phyloP scores from a whole-genome alignment of 2,329 filamentous ascomycete genomes.

The Periconia macrospinosa region DNA sequence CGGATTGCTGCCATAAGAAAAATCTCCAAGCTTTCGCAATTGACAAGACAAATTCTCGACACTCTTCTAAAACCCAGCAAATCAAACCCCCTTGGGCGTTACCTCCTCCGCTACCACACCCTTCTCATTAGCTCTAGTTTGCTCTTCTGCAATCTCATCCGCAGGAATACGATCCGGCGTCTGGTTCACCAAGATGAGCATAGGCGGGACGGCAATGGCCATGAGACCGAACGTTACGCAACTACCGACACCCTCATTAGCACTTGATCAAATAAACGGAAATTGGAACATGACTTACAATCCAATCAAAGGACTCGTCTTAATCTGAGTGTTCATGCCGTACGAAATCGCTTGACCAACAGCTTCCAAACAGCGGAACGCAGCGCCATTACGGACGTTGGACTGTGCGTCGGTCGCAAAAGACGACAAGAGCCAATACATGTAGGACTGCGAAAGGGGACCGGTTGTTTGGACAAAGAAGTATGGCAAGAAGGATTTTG shows the following conservation, averaged over 20 bases:
- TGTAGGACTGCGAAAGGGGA: conserved; percentile 32
- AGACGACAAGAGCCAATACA: conserved; percentile 36
- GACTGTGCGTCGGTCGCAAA: conserved; percentile 32
- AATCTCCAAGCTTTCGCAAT: neutral
- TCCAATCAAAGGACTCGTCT: conserved; percentile 28
- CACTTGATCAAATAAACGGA: neutral
- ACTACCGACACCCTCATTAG: neutral
- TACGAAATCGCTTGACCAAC: conserved; percentile 32
- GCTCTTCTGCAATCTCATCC: conserved; percentile 31
- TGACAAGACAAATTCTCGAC: neutral
- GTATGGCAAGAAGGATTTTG: conserved; percentile 50
- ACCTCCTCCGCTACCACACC: conserved; percentile 11
- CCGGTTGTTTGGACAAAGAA: conserved; percentile 53
- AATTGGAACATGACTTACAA: conserved; percentile 15
- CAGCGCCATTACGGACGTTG: conserved; percentile 28
- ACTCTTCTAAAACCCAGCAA: too few species aligned
- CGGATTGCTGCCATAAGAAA: neutral
- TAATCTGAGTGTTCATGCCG: conserved; percentile 34
- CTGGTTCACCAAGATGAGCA: conserved; percentile 33
- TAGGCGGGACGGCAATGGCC: conserved; percentile 32
- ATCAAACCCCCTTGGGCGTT: neutral
- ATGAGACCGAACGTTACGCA: conserved; percentile 37
- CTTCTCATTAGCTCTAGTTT: conserved; percentile 18
- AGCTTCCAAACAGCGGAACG: conserved; percentile 31
- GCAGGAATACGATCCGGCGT: conserved; percentile 38